These are phyloP conservation scores for Ensete glaucum DNA, from an alignment of 176 grass and related monocot species.

Conservation along the genomic window DNA sequence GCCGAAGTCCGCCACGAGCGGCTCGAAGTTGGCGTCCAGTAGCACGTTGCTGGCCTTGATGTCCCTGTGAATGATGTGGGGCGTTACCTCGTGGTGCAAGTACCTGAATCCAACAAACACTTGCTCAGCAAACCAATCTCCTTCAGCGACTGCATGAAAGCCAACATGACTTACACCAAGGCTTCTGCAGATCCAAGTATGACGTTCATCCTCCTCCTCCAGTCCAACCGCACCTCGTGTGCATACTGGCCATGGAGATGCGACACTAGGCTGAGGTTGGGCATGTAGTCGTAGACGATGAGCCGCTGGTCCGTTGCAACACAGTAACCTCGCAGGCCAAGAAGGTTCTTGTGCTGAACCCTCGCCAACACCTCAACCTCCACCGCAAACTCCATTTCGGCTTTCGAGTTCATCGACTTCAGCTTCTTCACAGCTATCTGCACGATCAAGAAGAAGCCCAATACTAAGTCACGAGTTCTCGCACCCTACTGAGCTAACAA, in stretches of 20 bases:
- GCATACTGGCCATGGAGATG: conserved; percentile 60
- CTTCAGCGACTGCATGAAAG: too few species aligned
- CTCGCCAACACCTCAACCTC: conserved; percentile 61
- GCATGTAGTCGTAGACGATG: conserved; percentile 85
- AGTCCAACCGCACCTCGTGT: conserved; percentile 29
- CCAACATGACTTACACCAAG: conserved; percentile 23
- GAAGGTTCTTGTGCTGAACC: conserved; percentile 52
- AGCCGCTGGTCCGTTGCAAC: conserved; percentile 38
- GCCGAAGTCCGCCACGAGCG: conserved; percentile 24
- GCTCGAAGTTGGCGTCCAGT: conserved; percentile 6
- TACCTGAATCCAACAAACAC: neutral
- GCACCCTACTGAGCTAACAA: too few species aligned
- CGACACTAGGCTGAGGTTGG: conserved; percentile 53
- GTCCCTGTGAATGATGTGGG: conserved; percentile 30
- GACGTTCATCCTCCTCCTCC: conserved; percentile 28
- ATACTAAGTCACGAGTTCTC: neutral
- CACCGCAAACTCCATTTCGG: conserved; percentile 77
- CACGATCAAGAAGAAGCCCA: too few species aligned
- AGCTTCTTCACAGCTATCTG: conserved; percentile 66
- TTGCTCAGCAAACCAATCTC: too few species aligned
- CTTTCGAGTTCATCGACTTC: conserved; percentile 56
- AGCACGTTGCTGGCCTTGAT: conserved; percentile 40
- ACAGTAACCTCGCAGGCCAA: conserved; percentile 58
- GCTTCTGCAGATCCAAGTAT: conserved; percentile 43
- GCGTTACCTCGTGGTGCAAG: conserved; percentile 18